Base-by-base conservation (phyloP, 2,329 filamentous ascomycete genomes). In the Fusarium sp. region DNA sequence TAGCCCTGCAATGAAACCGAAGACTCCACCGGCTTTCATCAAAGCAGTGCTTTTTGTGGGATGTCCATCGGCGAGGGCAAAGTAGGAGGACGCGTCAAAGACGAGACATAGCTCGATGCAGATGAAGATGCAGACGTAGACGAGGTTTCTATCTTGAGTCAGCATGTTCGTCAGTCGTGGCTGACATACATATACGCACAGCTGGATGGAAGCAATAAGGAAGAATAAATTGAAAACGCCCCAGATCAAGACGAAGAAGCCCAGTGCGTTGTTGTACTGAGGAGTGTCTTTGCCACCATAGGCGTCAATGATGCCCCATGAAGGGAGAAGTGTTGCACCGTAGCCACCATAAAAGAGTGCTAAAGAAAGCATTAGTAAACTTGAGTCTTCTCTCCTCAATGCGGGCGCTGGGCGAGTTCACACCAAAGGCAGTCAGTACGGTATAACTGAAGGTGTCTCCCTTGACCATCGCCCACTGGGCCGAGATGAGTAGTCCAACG, bases 381-480 rank as follows among this genome's bases (percentile, higher is more conserved):
- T 25, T 5, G 3, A n/a, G 19, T 19, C 19, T 19, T 19, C 19
- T 19, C 19, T 19, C 19, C 19, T 19, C 19, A 19, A 2, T 19
- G 19, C 19, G 19, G 19, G 19, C 19, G 19, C 19, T 15, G 3
- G 7, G 6, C 13, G 12, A 5, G 5, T 31, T 7, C 55, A 19
- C 59, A 72, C 70, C 68, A 24, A 67, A 73, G 7, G 71, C 69
- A 22, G 55, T 68, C 9, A 73, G 38, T 2, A 70, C 68, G 1
- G 71, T 71, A 34, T 73, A 73, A 3, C 59, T 61, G 38, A 73
- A 72, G 2, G 70, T 71, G 25, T 72, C 49, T 5, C 71, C 70
- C 31, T 61, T 56, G 12, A 70, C 45, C 61, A 73, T 64, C 12
- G 50, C 56, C 70, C 70, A 73, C 49, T 73, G 70, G 1, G 67